These are phyloP conservation scores for Pythium grandisporangium DNA, from an alignment of 352 stramenopile genomes.

Conservation along the genomic window DNA sequence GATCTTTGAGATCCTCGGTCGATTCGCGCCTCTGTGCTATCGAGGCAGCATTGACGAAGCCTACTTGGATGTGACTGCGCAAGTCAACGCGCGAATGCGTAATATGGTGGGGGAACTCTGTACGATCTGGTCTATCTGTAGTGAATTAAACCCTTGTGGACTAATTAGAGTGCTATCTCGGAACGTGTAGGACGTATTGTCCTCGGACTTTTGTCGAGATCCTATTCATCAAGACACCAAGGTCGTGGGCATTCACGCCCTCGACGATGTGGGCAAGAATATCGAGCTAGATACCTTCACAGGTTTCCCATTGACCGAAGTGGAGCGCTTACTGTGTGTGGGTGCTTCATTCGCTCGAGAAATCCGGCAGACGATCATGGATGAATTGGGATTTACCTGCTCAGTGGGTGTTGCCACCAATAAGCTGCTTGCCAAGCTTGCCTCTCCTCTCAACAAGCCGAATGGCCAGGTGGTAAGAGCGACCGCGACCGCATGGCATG, in stretches of 20 bases:
- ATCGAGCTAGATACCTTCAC: conserved; percentile 12
- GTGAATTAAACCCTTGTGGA: no score
- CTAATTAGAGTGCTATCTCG: no score
- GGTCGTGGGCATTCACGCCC: conserved; percentile 47
- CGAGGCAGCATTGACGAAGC: conserved; percentile 78
- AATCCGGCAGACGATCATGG: conserved; percentile 56
- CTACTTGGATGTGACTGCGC: conserved; percentile 72
- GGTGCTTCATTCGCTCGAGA: conserved; percentile 57
- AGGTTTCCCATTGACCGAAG: conserved; percentile 50
- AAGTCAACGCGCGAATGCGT: conserved; percentile 41
- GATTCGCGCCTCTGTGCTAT: conserved; percentile 45
- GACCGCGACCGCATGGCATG: no score
- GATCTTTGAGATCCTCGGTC: conserved; percentile 58
- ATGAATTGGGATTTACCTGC: conserved; percentile 65
- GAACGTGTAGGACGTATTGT: conserved; percentile 22
- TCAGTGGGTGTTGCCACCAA: conserved; percentile 71
- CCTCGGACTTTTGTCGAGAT: conserved; percentile 59
- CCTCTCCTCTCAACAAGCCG: conserved; percentile 74
- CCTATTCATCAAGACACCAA: conserved; percentile 49
- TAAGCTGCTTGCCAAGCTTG: conserved; percentile 74
- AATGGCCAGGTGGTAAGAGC: conserved; percentile 52
- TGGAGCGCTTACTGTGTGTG: conserved; percentile 58
- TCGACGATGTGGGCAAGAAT: conserved; percentile 22
- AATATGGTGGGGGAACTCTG: conserved; percentile 21
- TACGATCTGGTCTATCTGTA: no score